These are phyloP conservation scores for Geotrichum candidum DNA, from an alignment of 1,139 yeast genomes.

Conservation along the genomic window DNA sequence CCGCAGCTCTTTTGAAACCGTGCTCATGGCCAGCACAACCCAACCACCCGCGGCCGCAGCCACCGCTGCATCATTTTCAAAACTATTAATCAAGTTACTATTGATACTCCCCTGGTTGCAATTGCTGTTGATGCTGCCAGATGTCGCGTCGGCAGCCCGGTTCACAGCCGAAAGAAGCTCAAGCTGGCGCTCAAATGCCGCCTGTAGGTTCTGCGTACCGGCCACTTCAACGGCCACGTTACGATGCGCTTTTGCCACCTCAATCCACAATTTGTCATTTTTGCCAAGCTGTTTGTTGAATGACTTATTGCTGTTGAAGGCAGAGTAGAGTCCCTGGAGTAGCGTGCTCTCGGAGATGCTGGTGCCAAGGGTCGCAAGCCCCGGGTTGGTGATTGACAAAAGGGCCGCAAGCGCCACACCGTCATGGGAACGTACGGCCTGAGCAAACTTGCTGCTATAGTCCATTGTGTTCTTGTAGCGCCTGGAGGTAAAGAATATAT, in stretches of 20 bases:
- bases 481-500: background rate
- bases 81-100: constrained; percentile 67
- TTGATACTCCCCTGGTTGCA: constrained; percentile 49
- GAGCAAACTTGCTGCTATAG: constrained; percentile 21
- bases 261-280: constrained; percentile 24
- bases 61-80: constrained; percentile 52
- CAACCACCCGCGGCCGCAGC: constrained; percentile 35
- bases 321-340: constrained; percentile 19
- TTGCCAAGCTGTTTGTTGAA: background rate
- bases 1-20: constrained; percentile 52
- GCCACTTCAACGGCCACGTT: constrained; percentile 27
- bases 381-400: constrained; percentile 25
- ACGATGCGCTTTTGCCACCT: constrained; percentile 29
- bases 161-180: constrained; percentile 33
- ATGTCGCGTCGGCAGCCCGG: constrained; percentile 52
- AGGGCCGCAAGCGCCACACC: constrained; percentile 26
- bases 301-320: background rate
- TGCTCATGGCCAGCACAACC: constrained; percentile 35
- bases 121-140: constrained; percentile 37
- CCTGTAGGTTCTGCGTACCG: constrained; percentile 23
- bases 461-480: constrained; percentile 3
- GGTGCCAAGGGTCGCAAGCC: constrained; percentile 22
- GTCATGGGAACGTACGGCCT: constrained; percentile 22
- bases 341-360: constrained; percentile 25
- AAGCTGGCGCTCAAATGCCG: constrained; percentile 30